Evolutionary conservation across 306 rosid genomes (phyloP).

Genomic region (Fragaria ananassa): DNA sequence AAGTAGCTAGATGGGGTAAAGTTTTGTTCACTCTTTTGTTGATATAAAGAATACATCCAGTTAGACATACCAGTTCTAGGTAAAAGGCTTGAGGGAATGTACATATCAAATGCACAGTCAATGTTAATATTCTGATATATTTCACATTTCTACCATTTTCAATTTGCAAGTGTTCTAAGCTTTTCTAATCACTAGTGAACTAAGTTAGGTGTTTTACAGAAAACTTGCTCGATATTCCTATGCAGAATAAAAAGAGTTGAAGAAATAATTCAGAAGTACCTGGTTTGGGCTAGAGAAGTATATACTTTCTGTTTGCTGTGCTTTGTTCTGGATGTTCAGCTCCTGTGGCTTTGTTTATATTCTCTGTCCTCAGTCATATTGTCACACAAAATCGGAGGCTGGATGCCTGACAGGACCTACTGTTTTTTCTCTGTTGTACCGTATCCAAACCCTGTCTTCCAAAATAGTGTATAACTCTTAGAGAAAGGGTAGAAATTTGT

Average conservation of each 20-base stretch:
- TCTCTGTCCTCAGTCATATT: conserved; percentile 8
- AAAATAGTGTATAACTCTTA: background rate
- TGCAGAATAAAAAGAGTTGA: background rate
- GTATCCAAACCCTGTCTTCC: background rate
- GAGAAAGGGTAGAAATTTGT: background rate
- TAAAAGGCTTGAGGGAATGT: background rate
- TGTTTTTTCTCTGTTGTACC: background rate
- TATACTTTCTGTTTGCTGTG: background rate
- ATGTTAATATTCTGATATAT: background rate
- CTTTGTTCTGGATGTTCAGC: background rate
- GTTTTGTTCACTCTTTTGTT: background rate
- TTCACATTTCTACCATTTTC: background rate
- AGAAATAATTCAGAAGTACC: background rate
- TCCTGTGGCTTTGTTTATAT: background rate
- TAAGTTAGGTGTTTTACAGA: conserved; percentile 10
- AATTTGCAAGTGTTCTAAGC: background rate
- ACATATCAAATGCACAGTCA: background rate
- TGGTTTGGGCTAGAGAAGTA: conserved; percentile 9
- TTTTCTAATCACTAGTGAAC: conserved; percentile 2
- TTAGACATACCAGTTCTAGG: background rate
- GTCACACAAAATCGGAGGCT: background rate
- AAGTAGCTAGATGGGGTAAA: background rate
- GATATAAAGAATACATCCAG: background rate
- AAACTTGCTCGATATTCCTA: background rate
- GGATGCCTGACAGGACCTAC: background rate